Percentiles rank a stretch among this genome's conserved stretches.
Conservation (phyloP, 495 filamentous ascomycete species). For the Talaromyces adpressus region DNA sequence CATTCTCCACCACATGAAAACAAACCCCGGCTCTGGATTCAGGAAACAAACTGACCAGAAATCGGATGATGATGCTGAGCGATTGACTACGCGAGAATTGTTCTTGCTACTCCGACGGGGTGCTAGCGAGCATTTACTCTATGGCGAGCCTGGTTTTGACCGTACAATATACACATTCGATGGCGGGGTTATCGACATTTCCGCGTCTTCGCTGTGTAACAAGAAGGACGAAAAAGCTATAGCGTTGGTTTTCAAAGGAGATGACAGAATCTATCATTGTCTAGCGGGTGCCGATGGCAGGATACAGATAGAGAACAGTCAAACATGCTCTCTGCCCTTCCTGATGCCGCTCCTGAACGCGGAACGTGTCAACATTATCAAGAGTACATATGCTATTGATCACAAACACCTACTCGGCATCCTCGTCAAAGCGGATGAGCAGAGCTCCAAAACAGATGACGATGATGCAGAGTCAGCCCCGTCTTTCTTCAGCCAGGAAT, state of each 20-base stretch:
- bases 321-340: constrained; percentile 8
- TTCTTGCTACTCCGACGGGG: constrained; percentile 20
- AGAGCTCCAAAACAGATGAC: not conserved
- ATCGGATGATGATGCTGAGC: constrained; percentile 8
- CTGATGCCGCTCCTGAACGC: not conserved
- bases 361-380: not conserved
- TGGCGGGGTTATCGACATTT: constrained; percentile 17
- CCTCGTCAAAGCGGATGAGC: not conserved
- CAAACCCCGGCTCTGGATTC: constrained; percentile 21
- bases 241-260: constrained; percentile 20
- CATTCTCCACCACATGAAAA: constrained; percentile 25
- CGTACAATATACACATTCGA: constrained; percentile 20
- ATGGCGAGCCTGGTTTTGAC: constrained; percentile 21
- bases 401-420: not conserved
- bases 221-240: constrained; percentile 5
- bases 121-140: constrained; percentile 22
- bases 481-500: not conserved
- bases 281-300: constrained; percentile 12
- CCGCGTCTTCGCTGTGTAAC: constrained; percentile 21
- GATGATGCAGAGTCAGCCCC: not conserved
- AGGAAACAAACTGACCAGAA: not conserved
- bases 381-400: not conserved
- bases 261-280: constrained; percentile 23
- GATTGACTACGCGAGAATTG: constrained; percentile 16
- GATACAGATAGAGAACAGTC: constrained; percentile 7